Evolutionary conservation across 2,329 filamentous ascomycete species (phyloP).

Genomic region (Chaetomium olivaceum): DNA sequence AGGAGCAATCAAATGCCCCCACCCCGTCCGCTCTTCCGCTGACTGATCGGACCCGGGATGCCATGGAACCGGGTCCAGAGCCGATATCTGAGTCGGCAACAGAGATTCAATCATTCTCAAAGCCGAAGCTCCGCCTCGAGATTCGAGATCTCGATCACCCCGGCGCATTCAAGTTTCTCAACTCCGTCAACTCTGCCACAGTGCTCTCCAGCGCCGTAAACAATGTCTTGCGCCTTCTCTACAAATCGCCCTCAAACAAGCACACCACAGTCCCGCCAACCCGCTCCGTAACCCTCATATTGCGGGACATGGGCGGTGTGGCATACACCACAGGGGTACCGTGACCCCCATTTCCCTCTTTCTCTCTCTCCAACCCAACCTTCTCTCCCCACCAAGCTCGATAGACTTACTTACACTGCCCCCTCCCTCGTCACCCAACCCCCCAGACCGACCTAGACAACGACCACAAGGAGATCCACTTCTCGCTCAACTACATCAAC

Average conservation of each 20-base stretch:
- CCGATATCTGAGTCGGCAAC: background rate
- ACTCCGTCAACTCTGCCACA: slow-evolving; percentile 60
- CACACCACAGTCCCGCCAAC: slow-evolving; percentile 59
- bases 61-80: background rate
- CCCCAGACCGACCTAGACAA: slow-evolving; percentile 70
- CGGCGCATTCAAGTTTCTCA: slow-evolving; percentile 68
- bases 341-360: background rate
- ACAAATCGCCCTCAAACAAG: slow-evolving; percentile 50
- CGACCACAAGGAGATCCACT: slow-evolving; percentile 91
- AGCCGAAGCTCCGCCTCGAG: slow-evolving; percentile 61
- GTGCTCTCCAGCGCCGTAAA: slow-evolving; percentile 64
- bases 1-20: slow-evolving; percentile 1
- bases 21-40: slow-evolving; percentile 24
- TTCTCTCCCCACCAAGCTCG: background rate
- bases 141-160: slow-evolving; percentile 59
- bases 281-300: slow-evolving; percentile 79
- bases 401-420: too few species aligned
- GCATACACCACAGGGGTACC: slow-evolving; percentile 71
- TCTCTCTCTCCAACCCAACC: background rate
- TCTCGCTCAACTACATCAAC: slow-evolving; percentile 75
- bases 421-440: background rate
- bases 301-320: slow-evolving; percentile 78
- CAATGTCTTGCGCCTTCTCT: slow-evolving; percentile 72
- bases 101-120: slow-evolving; percentile 38
- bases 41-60: slow-evolving; percentile 18